Conservation (phyloP, 306 rosid genomes). For the Prinsepia uniflora region DNA sequence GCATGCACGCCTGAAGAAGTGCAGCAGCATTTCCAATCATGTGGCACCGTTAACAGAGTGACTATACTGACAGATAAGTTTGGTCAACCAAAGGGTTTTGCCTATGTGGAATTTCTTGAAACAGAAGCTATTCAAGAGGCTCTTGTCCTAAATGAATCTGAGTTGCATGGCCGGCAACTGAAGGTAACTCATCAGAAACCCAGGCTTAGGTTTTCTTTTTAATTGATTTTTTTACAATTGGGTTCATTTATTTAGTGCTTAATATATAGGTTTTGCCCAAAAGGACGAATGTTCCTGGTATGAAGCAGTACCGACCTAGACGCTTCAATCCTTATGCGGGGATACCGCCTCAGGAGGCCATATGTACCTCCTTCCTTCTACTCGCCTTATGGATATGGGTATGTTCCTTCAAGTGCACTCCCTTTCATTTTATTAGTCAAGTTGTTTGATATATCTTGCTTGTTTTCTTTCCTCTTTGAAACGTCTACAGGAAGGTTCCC, state of each 20-base stretch:
- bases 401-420: constrained; percentile 24
- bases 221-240: not conserved
- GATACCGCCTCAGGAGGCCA: constrained; percentile 74
- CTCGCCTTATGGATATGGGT: constrained; percentile 93
- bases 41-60: constrained; percentile 90
- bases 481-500: constrained; percentile 66
- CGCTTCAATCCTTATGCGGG: constrained; percentile 74
- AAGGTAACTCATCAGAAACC: constrained; percentile 40
- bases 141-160: constrained; percentile 67
- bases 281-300: constrained; percentile 94
- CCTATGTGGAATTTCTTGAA: constrained; percentile 88
- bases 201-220: constrained; percentile 1
- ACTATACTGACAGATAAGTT: constrained; percentile 85
- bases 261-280: constrained; percentile 67
- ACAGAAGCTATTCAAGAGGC: constrained; percentile 91
- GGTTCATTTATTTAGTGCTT: not conserved
- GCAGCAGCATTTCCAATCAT: constrained; percentile 92
- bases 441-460: constrained; percentile 15
- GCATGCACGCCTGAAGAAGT: constrained; percentile 99
- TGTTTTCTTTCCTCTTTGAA: constrained; percentile 9
- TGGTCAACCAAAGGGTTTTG: constrained; percentile 96
- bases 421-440: not conserved
- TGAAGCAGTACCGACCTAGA: constrained; percentile 82
- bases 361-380: constrained; percentile 71
- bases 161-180: constrained; percentile 89